These are phyloP conservation scores for Pseudonitzschia delicatissima DNA, from an alignment of 108 stramenopile species.

Conservation along the genomic window DNA sequence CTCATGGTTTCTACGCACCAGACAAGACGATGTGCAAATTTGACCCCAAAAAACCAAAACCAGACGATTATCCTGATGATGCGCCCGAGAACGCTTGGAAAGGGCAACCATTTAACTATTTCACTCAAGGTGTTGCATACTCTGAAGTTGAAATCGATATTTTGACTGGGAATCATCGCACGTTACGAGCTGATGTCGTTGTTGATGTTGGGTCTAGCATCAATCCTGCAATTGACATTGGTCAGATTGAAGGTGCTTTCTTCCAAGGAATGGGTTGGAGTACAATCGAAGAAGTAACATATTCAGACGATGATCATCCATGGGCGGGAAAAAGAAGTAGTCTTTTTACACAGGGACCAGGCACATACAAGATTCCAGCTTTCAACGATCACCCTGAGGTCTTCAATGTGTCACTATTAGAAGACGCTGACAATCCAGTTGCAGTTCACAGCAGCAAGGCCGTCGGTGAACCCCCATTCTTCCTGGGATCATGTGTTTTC, in stretches of 20 bases:
- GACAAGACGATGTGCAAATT: slow-evolving; percentile 77
- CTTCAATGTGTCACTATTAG: slow-evolving; percentile 86
- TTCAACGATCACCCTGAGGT: slow-evolving; percentile 92
- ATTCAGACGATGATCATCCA: slow-evolving; percentile 87
- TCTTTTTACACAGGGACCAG: slow-evolving; percentile 89
- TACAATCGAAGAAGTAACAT: slow-evolving; percentile 88
- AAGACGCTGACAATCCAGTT: slow-evolving; percentile 83
- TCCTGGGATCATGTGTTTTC: slow-evolving; percentile 84
- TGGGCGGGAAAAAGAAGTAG: slow-evolving; percentile 86
- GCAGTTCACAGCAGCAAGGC: slow-evolving; percentile 95
- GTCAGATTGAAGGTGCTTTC: slow-evolving; percentile 96
- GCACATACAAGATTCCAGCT: slow-evolving; percentile 96
- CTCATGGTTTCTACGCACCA: slow-evolving; percentile 91
- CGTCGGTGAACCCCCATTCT: slow-evolving; percentile 95
- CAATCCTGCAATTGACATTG: slow-evolving; percentile 95
- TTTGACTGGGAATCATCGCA: slow-evolving; percentile 84
- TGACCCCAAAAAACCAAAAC: slow-evolving; percentile 68
- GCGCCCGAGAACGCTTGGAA: slow-evolving; percentile 85
- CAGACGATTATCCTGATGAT: slow-evolving; percentile 59
- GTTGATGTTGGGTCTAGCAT: slow-evolving; percentile 90
- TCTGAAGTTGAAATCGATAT: slow-evolving; percentile 91
- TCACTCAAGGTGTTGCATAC: slow-evolving; percentile 90
- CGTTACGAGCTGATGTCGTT: slow-evolving; percentile 78
- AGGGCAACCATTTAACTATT: slow-evolving; percentile 92
- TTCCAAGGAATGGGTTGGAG: slow-evolving; percentile 95